Conservation (phyloP, 2,329 filamentous ascomycete genomes). For the Fusarium sp. region DNA sequence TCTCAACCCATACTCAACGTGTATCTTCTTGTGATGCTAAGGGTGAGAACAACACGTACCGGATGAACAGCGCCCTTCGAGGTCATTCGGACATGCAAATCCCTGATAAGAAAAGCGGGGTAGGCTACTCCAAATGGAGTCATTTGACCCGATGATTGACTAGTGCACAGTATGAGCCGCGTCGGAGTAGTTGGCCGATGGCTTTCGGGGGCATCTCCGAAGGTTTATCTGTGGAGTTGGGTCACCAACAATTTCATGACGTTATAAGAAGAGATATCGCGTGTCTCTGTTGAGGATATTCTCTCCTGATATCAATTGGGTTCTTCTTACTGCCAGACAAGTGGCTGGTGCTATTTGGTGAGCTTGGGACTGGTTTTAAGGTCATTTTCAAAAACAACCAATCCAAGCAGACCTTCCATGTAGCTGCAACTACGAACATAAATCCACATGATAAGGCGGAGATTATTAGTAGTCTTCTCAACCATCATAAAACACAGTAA, state of each 20-base stretch:
- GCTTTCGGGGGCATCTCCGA: background rate
- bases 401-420: background rate
- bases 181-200: background rate
- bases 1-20: background rate
- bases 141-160: background rate
- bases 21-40: background rate
- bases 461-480: background rate
- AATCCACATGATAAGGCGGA: background rate
- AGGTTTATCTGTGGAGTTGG: background rate
- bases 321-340: background rate
- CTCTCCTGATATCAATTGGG: background rate
- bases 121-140: background rate
- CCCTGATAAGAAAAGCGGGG: conserved; percentile 10
- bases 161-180: background rate
- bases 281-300: background rate
- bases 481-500: background rate
- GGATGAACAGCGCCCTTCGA: background rate
- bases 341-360: background rate
- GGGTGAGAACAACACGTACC: background rate
- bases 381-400: background rate
- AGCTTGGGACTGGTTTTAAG: background rate
- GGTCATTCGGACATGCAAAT: conserved; percentile 9
- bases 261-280: background rate
- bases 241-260: background rate
- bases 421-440: background rate